Percentiles rank a stretch among this genome's conserved stretches.
phyloP scores from a whole-genome alignment of 345 rosid species.

The Alliaria petiolata region DNA sequence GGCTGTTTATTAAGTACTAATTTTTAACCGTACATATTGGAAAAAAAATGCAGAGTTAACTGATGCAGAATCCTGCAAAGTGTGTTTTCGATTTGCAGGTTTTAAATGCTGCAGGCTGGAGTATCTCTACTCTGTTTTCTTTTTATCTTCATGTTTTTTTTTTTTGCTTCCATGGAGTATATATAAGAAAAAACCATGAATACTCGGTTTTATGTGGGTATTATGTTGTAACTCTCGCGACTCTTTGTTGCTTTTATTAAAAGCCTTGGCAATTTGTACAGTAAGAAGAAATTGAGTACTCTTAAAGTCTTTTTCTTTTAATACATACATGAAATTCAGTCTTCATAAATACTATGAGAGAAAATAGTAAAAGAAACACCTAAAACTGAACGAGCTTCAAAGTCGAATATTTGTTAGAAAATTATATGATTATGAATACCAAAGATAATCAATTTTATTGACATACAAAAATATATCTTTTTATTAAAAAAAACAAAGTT shows the following conservation, averaged over 20 bases:
- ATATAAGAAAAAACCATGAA: slow-evolving; percentile 27
- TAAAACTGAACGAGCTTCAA: too few relatives aligned
- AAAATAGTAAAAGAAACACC: too few relatives aligned
- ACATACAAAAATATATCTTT: too few relatives aligned
- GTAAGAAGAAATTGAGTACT: background rate
- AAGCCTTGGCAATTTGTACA: slow-evolving; percentile 34
- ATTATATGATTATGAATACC: too few relatives aligned
- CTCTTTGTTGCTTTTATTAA: slow-evolving; percentile 17
- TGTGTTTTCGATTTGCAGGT: slow-evolving; percentile 35
- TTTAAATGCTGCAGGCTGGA: slow-evolving; percentile 25
- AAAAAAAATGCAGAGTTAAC: slow-evolving; percentile 26
- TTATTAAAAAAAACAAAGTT: too few relatives aligned
- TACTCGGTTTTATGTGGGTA: slow-evolving; percentile 33
- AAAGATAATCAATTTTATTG: too few relatives aligned
- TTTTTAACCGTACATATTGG: slow-evolving; percentile 32
- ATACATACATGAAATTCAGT: background rate
- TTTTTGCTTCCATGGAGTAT: slow-evolving; percentile 25
- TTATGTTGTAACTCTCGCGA: slow-evolving; percentile 29
- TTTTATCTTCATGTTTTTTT: slow-evolving; percentile 11
- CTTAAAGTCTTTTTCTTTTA: background rate
- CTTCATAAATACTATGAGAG: background rate
- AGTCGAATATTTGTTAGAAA: too few relatives aligned
- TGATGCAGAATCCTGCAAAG: slow-evolving; percentile 27
- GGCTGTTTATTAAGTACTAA: slow-evolving; percentile 4
- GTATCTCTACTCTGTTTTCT: slow-evolving; percentile 3